Conservation (phyloP, 768 basidiomycete genomes). For the Leccinellum rugosiceps region DNA sequence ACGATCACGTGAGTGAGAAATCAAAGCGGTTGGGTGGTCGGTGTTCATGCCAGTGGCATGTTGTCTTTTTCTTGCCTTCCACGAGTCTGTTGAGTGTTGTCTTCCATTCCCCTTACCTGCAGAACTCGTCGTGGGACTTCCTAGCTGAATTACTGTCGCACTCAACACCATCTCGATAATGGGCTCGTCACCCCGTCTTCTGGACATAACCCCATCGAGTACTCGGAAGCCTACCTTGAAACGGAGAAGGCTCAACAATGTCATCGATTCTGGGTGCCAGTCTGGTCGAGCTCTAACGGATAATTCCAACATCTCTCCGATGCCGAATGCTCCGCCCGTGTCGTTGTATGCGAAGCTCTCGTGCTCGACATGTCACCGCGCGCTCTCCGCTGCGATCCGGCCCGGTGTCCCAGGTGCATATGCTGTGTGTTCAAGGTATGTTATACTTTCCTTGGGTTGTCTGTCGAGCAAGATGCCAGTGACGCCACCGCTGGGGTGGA, state of each 20-base stretch:
- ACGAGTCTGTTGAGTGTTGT: neutral
- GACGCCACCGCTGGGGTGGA: neutral
- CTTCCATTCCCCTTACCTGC: neutral
- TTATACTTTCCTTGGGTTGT: neutral
- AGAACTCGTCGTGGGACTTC: neutral
- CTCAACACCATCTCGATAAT: slow-evolving; percentile 7
- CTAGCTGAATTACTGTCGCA: neutral
- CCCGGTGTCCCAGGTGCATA: slow-evolving; percentile 9
- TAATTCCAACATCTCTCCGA: slow-evolving; percentile 17
- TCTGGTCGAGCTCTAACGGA: slow-evolving; percentile 15
- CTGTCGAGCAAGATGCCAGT: neutral
- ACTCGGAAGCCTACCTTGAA: slow-evolving; percentile 21
- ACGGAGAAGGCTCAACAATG: slow-evolving; percentile 25
- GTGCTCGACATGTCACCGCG: slow-evolving; percentile 32
- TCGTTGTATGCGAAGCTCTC: slow-evolving; percentile 15
- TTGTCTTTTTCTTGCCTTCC: neutral
- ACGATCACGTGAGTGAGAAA: slow-evolving; percentile 26
- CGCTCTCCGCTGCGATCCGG: slow-evolving; percentile 19
- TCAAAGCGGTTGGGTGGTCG: slow-evolving; percentile 11
- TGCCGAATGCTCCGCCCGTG: neutral
- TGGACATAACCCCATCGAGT: slow-evolving; percentile 6
- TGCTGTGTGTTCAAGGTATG: slow-evolving; percentile 23
- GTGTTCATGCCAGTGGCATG: neutral
- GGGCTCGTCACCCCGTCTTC: slow-evolving; percentile 14
- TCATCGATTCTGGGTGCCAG: slow-evolving; percentile 13